A percentile compares a stretch with the other conserved stretches of the same genome.
phyloP scores from a whole-genome alignment of 306 rosid genomes.

The Dalbergia cultrata region DNA sequence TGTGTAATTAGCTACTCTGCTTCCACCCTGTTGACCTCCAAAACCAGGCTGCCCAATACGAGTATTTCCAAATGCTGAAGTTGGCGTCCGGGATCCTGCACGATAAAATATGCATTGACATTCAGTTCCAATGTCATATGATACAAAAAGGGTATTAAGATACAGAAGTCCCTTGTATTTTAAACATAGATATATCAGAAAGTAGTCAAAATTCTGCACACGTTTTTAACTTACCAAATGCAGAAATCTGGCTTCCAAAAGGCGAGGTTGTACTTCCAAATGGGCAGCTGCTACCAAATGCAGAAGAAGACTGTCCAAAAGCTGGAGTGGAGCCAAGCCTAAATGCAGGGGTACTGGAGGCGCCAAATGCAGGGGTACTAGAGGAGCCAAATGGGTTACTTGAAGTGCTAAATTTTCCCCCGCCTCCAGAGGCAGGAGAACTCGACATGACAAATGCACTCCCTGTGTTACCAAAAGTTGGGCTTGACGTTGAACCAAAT shows the following conservation, averaged over 20 bases:
- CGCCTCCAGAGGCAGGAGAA: constrained; percentile 74
- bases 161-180: constrained; percentile 2
- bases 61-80: constrained; percentile 69
- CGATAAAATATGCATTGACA: constrained; percentile 22
- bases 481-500: constrained; percentile 74
- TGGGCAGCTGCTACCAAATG: constrained; percentile 77
- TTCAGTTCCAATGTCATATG: constrained; percentile 22
- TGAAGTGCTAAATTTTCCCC: constrained; percentile 79
- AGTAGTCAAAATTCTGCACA: constrained; percentile 22
- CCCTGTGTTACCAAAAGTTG: constrained; percentile 74
- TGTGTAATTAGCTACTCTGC: constrained; percentile 74
- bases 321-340: constrained; percentile 67
- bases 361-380: constrained; percentile 61
- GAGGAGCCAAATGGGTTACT: constrained; percentile 30
- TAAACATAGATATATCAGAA: constrained; percentile 35
- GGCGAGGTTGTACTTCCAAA: constrained; percentile 73
- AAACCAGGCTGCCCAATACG: constrained; percentile 74
- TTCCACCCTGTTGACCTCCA: constrained; percentile 90
- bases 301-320: constrained; percentile 82
- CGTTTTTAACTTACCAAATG: constrained; percentile 70
- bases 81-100: constrained; percentile 76
- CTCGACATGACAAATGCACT: constrained; percentile 67
- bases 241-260: constrained; percentile 83
- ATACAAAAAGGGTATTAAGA: constrained; percentile 1
- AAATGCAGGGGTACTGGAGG: constrained; percentile 57